A percentile compares a stretch with the other conserved stretches of the same genome.
phyloP scores from a whole-genome alignment of 345 rosid genomes.

The Populus nigra region DNA sequence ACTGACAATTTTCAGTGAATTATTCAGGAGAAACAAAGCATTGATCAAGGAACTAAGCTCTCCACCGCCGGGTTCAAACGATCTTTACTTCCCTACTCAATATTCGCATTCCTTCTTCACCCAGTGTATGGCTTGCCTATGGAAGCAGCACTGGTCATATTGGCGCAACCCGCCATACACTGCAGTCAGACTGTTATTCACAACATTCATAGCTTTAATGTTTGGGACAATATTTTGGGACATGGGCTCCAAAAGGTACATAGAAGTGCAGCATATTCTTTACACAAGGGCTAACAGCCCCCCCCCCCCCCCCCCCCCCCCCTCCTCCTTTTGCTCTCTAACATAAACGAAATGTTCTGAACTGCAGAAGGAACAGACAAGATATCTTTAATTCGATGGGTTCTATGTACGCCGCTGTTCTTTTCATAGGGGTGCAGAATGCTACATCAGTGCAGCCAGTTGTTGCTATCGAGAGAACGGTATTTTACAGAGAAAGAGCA shows the following conservation, averaged over 20 bases:
- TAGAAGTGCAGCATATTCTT: neutral
- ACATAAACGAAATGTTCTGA: neutral
- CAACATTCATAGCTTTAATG: constrained; percentile 53
- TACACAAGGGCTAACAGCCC: neutral
- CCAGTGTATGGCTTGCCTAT: constrained; percentile 59
- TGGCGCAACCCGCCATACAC: constrained; percentile 56
- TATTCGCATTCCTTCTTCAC: constrained; percentile 45
- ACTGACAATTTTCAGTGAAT: constrained; percentile 1
- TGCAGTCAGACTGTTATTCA: constrained; percentile 49
- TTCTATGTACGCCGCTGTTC: constrained; percentile 61
- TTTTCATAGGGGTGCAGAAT: constrained; percentile 61
- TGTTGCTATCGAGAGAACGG: constrained; percentile 63
- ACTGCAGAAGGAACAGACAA: constrained; percentile 38
- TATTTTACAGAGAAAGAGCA: constrained; percentile 68
- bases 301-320: no score
- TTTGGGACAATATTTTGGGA: constrained; percentile 74
- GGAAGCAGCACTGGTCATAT: constrained; percentile 67
- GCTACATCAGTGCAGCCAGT: constrained; percentile 53
- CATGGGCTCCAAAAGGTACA: constrained; percentile 53
- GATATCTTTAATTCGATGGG: constrained; percentile 65
- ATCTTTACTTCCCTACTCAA: constrained; percentile 44
- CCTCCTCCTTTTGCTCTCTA: neutral
- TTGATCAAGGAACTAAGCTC: constrained; percentile 48
- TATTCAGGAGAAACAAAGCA: constrained; percentile 57
- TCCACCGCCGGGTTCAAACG: constrained; percentile 41